phyloP scores from a whole-genome alignment of 306 rosid genomes.

The Vigna mungo region DNA sequence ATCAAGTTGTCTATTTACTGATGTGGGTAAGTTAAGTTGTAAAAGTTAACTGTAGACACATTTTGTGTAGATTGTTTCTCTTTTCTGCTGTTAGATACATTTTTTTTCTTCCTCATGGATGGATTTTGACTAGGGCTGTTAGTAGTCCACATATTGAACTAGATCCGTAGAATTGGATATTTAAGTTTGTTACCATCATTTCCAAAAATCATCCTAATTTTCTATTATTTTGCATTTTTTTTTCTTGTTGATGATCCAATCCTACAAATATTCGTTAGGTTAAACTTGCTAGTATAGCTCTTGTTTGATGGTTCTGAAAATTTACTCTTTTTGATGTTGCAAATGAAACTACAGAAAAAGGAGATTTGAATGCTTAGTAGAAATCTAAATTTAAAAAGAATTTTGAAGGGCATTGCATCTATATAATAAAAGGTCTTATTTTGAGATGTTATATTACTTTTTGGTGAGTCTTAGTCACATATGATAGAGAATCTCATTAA shows the following conservation, averaged over 20 bases:
- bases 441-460: too few species aligned
- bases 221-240: constrained; percentile 20
- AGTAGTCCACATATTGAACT: constrained; percentile 31
- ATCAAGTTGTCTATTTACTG: constrained; percentile 38
- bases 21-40: constrained; percentile 36
- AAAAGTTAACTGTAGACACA: constrained; percentile 40
- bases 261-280: not conserved
- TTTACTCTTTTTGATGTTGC: not conserved
- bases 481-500: too few species aligned
- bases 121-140: constrained; percentile 40
- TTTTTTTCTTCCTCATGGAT: not conserved
- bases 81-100: constrained; percentile 5
- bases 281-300: not conserved
- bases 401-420: not conserved
- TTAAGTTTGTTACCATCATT: constrained; percentile 32
- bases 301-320: not conserved
- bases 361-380: not conserved
- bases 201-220: not conserved
- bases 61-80: constrained; percentile 41
- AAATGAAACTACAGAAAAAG: not conserved
- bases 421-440: too few species aligned
- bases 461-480: too few species aligned
- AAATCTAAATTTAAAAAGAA: not conserved
- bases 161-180: constrained; percentile 35
- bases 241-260: not conserved